phyloP scores from a whole-genome alignment of 1,284 basidiomycete genomes.

The Exobasidium cylindrosporum region DNA sequence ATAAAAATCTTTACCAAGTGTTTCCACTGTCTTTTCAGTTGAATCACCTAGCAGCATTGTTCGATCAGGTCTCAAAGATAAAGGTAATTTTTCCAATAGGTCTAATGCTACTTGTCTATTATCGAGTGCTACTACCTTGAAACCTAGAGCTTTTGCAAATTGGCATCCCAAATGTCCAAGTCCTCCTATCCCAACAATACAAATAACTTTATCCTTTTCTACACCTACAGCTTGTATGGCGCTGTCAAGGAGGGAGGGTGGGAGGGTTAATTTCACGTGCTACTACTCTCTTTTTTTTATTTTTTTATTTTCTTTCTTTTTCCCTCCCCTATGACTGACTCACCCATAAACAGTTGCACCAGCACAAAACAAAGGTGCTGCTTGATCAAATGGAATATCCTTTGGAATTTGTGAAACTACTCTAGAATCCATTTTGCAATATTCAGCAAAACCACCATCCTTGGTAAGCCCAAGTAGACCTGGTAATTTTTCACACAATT shows the following conservation, averaged over 20 bases:
- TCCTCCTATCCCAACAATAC: slow-evolving; percentile 14
- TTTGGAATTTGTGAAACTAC: slow-evolving; percentile 19
- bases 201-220: slow-evolving; percentile 15
- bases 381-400: slow-evolving; percentile 13
- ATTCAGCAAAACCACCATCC: slow-evolving; percentile 23
- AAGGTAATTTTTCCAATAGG: slow-evolving; percentile 24
- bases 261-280: not conserved
- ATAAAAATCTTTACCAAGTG: slow-evolving; percentile 35
- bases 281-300: too few relatives aligned
- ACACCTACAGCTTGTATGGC: slow-evolving; percentile 14
- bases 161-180: slow-evolving; percentile 22
- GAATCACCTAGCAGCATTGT: slow-evolving; percentile 30
- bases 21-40: slow-evolving; percentile 26
- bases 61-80: slow-evolving; percentile 41
- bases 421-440: slow-evolving; percentile 16
- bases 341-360: slow-evolving; percentile 21
- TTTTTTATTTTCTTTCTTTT: not conserved
- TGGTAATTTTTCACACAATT: slow-evolving; percentile 21
- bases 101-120: slow-evolving; percentile 28
- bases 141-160: slow-evolving; percentile 19
- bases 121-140: slow-evolving; percentile 35
- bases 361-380: slow-evolving; percentile 22
- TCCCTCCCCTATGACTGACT: not conserved
- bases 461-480: slow-evolving; percentile 20
- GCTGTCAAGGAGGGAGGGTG: not conserved